Conservation (phyloP, 2,329 filamentous ascomycete species). For the Myriangium duriaei region DNA sequence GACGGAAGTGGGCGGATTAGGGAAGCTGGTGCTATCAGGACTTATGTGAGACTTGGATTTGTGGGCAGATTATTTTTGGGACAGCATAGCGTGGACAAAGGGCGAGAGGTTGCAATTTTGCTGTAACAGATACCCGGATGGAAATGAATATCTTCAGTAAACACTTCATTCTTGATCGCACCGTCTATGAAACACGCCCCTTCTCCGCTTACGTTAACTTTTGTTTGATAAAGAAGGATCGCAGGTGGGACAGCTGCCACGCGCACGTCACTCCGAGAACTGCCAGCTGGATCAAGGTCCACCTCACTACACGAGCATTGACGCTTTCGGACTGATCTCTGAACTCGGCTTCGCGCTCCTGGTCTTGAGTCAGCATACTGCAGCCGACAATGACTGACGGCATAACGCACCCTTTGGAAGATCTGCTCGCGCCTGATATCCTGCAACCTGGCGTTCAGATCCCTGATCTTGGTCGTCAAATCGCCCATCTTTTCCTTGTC, state of each 20-base stretch:
- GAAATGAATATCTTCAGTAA: too few relatives aligned
- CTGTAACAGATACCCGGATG: slow-evolving; percentile 9
- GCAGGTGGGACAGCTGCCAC: slow-evolving; percentile 92
- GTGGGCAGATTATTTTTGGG: not conserved
- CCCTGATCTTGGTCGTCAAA: slow-evolving; percentile 75
- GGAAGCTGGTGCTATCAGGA: slow-evolving; percentile 79
- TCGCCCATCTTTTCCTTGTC: slow-evolving; percentile 90
- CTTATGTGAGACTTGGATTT: slow-evolving; percentile 44
- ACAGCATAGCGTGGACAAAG: slow-evolving; percentile 6
- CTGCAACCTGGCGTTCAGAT: slow-evolving; percentile 73
- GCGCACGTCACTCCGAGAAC: slow-evolving; percentile 80
- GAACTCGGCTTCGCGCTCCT: slow-evolving; percentile 98
- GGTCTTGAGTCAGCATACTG: slow-evolving; percentile 6
- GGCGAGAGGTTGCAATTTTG: too few relatives aligned
- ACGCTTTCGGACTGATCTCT: slow-evolving; percentile 92
- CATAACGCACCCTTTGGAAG: slow-evolving; percentile 64
- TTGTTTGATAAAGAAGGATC: slow-evolving; percentile 99
- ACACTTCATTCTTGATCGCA: too few relatives aligned
- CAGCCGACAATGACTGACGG: not conserved
- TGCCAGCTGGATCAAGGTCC: slow-evolving; percentile 81
- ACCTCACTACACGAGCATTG: slow-evolving; percentile 82
- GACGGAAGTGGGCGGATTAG: slow-evolving; percentile 71
- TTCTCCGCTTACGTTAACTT: slow-evolving; percentile 81
- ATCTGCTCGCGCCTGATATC: slow-evolving; percentile 92
- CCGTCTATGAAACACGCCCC: too few relatives aligned